Evolutionary conservation across 148 eudicot genomes (phyloP).

Genomic region (Gaultheria prostrata): DNA sequence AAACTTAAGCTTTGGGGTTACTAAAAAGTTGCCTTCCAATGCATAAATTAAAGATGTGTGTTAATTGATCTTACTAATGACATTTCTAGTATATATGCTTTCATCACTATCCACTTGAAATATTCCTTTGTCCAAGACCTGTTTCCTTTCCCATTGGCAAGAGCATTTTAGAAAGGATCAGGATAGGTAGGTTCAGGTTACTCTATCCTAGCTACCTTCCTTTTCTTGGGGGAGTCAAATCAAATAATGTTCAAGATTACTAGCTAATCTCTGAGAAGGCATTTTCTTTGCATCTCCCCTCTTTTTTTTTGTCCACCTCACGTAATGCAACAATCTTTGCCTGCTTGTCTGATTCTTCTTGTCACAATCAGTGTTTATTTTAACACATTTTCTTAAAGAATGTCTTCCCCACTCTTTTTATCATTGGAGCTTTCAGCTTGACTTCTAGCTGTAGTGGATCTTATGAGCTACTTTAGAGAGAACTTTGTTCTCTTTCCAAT

Average conservation of each 20-base stretch:
- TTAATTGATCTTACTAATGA: neutral
- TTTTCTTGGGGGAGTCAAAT: no score
- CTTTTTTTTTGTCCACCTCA: neutral
- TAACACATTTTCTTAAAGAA: neutral
- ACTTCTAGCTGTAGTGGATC: neutral
- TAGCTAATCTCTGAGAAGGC: no score
- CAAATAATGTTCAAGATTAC: no score
- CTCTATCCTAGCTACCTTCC: no score
- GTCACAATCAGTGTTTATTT: slow-evolving; percentile 2
- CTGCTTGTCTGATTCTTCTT: slow-evolving; percentile 1
- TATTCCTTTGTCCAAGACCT: neutral
- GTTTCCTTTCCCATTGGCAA: slow-evolving; percentile 10
- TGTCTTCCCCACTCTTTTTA: neutral
- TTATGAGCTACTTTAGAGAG: neutral
- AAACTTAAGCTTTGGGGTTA: no score
- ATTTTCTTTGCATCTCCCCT: neutral
- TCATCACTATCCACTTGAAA: slow-evolving; percentile 8
- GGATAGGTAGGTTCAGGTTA: neutral
- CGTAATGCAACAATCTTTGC: neutral
- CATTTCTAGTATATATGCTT: neutral
- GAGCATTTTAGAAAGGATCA: slow-evolving; percentile 1
- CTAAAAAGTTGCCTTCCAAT: no score
- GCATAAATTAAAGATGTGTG: neutral
- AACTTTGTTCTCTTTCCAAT: neutral
- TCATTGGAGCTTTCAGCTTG: neutral